Conservation (phyloP, 1,139 yeast genomes). For the Magnusiomyces ingens region DNA sequence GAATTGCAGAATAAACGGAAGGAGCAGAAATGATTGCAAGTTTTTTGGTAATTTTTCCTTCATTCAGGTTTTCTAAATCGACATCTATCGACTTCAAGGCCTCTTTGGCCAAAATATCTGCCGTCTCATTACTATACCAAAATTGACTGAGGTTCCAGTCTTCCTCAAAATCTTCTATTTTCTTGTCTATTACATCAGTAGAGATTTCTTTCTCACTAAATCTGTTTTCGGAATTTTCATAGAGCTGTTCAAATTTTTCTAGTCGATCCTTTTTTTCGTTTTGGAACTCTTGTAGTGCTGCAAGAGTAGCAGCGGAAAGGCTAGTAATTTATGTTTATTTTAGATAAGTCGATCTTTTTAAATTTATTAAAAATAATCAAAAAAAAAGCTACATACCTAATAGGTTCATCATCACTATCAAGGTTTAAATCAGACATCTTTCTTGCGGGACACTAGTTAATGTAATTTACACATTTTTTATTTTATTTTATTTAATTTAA, state of each 20-base stretch:
- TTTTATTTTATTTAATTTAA: too few relatives aligned
- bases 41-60: slow-evolving; percentile 27
- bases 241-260: slow-evolving; percentile 53
- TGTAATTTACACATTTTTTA: too few relatives aligned
- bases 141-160: slow-evolving; percentile 94
- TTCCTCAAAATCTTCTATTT: slow-evolving; percentile 66
- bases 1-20: slow-evolving; percentile 80
- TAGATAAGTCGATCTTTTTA: neutral
- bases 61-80: neutral
- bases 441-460: too few relatives aligned
- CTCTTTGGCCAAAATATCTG: slow-evolving; percentile 58
- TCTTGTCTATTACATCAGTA: slow-evolving; percentile 17
- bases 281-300: slow-evolving; percentile 68
- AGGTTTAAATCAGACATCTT: neutral
- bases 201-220: slow-evolving; percentile 26
- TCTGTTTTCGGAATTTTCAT: slow-evolving; percentile 47
- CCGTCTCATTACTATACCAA: slow-evolving; percentile 76
- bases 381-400: slow-evolving; percentile 1
- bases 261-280: slow-evolving; percentile 56
- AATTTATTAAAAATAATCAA: neutral
- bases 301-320: slow-evolving; percentile 65
- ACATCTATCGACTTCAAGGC: slow-evolving; percentile 60
- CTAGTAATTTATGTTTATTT: slow-evolving; percentile 21
- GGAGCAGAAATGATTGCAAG: slow-evolving; percentile 70
- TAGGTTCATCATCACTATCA: slow-evolving; percentile 1